A percentile compares a stretch with the other conserved stretches of the same genome.
Evolutionary conservation across 495 filamentous ascomycete genomes (phyloP).

Genomic region (Astrothelium macrocarpum): DNA sequence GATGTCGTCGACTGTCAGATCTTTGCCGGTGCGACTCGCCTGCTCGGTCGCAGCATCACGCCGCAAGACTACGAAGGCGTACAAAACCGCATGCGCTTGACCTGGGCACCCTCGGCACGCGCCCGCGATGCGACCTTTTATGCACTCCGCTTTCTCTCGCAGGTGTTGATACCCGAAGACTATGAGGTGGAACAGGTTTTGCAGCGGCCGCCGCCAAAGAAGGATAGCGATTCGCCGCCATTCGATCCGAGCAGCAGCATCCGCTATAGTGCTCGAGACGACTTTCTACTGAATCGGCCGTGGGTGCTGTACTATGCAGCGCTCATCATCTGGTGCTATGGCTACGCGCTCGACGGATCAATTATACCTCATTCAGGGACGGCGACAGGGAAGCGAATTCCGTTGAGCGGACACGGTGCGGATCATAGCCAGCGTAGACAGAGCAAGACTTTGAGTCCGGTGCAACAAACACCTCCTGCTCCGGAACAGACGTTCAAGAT

Average conservation of each 20-base stretch:
- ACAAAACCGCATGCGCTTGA: slow-evolving; percentile 73
- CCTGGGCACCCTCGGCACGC: slow-evolving; percentile 86
- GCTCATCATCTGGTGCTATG: slow-evolving; percentile 91
- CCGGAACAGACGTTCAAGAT: neutral
- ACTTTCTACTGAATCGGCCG: slow-evolving; percentile 81
- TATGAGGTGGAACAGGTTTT: slow-evolving; percentile 10
- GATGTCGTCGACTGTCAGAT: slow-evolving; percentile 97
- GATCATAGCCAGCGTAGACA: neutral
- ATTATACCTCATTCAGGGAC: neutral
- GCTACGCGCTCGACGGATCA: slow-evolving; percentile 80
- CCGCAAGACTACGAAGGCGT: slow-evolving; percentile 69
- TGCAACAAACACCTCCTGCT: neutral
- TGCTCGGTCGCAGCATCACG: slow-evolving; percentile 80
- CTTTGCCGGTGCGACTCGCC: slow-evolving; percentile 73
- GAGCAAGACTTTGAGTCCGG: neutral
- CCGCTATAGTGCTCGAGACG: slow-evolving; percentile 73
- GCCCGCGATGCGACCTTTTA: slow-evolving; percentile 92
- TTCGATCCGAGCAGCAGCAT: slow-evolving; percentile 11
- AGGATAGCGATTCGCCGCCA: slow-evolving; percentile 29
- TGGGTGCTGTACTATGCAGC: slow-evolving; percentile 97
- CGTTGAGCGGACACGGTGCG: neutral
- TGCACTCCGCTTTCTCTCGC: slow-evolving; percentile 74
- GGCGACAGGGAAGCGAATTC: neutral
- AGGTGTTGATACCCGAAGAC: slow-evolving; percentile 57
- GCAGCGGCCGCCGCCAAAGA: slow-evolving; percentile 19